Evolutionary conservation across 2,329 filamentous ascomycete species (phyloP).

Genomic region (Xenoacremonium recifei): DNA sequence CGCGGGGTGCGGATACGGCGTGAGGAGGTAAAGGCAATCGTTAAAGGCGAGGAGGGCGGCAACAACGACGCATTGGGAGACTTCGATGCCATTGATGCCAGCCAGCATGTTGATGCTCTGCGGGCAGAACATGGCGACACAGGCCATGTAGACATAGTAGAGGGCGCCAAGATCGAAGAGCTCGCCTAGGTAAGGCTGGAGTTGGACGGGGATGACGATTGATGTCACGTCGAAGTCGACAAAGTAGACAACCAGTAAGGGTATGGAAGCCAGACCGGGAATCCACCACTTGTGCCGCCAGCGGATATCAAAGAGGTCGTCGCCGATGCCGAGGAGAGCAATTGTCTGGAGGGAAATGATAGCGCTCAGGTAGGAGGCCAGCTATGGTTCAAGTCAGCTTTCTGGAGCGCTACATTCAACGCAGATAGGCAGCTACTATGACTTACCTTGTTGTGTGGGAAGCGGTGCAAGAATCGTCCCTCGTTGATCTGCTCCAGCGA

Average conservation of each 20-base stretch:
- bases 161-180: conserved; percentile 77
- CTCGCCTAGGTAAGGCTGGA: conserved; percentile 81
- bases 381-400: conserved; percentile 44
- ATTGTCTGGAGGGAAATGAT: conserved; percentile 90
- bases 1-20: conserved; percentile 84
- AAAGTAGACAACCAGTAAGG: conserved; percentile 94
- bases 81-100: conserved; percentile 98
- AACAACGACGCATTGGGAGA: conserved; percentile 89
- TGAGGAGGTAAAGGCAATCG: conserved; percentile 82
- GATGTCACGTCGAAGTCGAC: conserved; percentile 97
- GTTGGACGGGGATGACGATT: conserved; percentile 83
- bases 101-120: conserved; percentile 99
- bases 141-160: conserved; percentile 97
- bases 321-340: conserved; percentile 86
- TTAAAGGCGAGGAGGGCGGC: conserved; percentile 81
- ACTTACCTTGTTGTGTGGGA: conserved; percentile 86
- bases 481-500: conserved; percentile 72
- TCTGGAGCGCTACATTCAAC: background rate
- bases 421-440: background rate
- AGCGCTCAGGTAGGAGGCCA: conserved; percentile 91
- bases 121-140: conserved; percentile 93
- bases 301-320: conserved; percentile 96
- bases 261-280: conserved; percentile 88
- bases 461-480: conserved; percentile 83
- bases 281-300: conserved; percentile 99